Conservation (phyloP, 257 asterid genomes). For the Scutellaria galericulata region DNA sequence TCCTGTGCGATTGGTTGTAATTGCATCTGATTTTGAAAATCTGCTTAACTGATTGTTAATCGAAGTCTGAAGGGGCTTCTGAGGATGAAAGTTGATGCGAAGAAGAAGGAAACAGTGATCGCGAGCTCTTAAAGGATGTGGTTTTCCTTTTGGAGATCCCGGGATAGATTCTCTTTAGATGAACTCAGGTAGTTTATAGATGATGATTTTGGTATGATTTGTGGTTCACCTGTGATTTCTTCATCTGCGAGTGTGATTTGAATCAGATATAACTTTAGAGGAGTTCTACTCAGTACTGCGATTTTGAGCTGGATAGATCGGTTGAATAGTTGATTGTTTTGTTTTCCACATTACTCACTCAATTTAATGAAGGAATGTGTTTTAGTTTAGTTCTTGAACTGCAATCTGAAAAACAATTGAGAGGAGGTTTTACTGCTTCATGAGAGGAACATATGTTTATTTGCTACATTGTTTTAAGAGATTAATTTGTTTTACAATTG, state of each 20-base stretch:
- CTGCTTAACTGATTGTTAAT: not conserved
- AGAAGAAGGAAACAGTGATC: conserved; percentile 47
- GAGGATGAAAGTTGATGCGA: conserved; percentile 51
- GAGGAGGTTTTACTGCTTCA: conserved; percentile 12
- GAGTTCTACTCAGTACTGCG: not conserved
- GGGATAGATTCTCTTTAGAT: conserved; percentile 89
- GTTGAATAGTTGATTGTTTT: conserved; percentile 15
- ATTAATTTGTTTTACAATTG: conserved; percentile 11
- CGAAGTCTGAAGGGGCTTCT: conserved; percentile 34
- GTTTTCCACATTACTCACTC: not conserved
- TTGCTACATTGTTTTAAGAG: not conserved
- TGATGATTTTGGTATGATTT: conserved; percentile 16
- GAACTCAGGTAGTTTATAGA: conserved; percentile 73
- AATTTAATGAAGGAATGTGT: conserved; percentile 13
- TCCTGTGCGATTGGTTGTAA: conserved; percentile 20
- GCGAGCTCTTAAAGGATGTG: conserved; percentile 74
- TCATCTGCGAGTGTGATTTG: conserved; percentile 3
- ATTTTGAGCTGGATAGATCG: conserved; percentile 31
- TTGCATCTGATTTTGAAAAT: conserved; percentile 24
- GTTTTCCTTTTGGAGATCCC: conserved; percentile 95
- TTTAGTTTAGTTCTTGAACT: conserved; percentile 11
- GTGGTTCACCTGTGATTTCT: conserved; percentile 25
- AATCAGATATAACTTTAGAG: conserved; percentile 24
- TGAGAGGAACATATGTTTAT: conserved; percentile 11
- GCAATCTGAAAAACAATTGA: not conserved